Conservation (phyloP, 495 filamentous ascomycete genomes). For the Aspergillus taichungensis region DNA sequence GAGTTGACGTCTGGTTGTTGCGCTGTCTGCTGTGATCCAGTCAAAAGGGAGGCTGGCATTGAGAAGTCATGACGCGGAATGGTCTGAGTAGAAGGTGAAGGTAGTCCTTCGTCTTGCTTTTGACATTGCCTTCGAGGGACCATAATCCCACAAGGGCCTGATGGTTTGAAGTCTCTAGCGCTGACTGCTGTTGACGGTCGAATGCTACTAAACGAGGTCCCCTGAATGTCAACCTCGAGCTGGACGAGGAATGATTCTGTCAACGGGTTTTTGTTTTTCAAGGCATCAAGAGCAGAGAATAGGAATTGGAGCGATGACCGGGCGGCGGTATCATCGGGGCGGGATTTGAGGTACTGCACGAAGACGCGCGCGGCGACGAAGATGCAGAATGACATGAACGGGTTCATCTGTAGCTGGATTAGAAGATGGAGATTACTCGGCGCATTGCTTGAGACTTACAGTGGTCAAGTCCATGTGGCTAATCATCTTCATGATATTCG, state of each 20-base stretch:
- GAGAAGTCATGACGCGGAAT: too few species aligned
- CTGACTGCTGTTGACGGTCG: background rate
- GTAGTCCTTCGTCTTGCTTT: too few species aligned
- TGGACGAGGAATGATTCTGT: slow-evolving; percentile 94
- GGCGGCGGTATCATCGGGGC: slow-evolving; percentile 75
- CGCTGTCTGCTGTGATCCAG: too few species aligned
- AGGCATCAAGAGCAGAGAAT: slow-evolving; percentile 74
- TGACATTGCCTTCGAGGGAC: too few species aligned
- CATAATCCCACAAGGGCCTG: too few species aligned
- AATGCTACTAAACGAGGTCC: slow-evolving; percentile 31
- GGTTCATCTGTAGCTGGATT: slow-evolving; percentile 66
- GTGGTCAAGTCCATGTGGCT: slow-evolving; percentile 77
- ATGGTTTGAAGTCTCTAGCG: too few species aligned
- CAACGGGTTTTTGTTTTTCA: slow-evolving; percentile 83
- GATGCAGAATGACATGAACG: slow-evolving; percentile 90
- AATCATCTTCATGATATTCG: slow-evolving; percentile 93
- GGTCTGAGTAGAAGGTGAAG: too few species aligned
- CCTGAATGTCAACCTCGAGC: slow-evolving; percentile 83
- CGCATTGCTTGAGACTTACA: slow-evolving; percentile 46
- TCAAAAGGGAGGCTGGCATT: too few species aligned
- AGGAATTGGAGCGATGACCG: slow-evolving; percentile 82
- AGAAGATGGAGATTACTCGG: slow-evolving; percentile 7
- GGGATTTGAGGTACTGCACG: slow-evolving; percentile 85
- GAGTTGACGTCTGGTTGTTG: too few species aligned
- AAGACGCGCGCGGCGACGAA: slow-evolving; percentile 94